Conservation (phyloP, 805 yeast species). For the Candida nonsorbophila region DNA sequence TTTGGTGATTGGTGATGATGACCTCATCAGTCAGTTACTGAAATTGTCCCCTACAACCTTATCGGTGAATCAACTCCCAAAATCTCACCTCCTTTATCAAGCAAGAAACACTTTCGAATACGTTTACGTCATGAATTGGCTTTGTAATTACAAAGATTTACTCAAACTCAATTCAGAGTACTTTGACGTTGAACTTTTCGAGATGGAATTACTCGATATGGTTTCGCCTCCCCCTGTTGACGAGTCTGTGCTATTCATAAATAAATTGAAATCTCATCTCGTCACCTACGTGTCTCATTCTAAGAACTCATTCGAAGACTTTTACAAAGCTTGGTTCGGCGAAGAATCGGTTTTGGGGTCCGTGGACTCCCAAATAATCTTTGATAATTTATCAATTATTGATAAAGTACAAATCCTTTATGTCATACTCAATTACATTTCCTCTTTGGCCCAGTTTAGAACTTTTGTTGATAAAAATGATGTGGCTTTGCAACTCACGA, state of each 20-base stretch:
- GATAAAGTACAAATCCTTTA: slow-evolving; percentile 49
- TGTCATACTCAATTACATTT: slow-evolving; percentile 37
- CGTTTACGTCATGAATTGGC: slow-evolving; percentile 46
- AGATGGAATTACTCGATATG: slow-evolving; percentile 49
- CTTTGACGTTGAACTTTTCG: slow-evolving; percentile 56
- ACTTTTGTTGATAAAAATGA: slow-evolving; percentile 40
- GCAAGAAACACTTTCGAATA: slow-evolving; percentile 17
- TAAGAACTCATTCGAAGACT: slow-evolving; percentile 5
- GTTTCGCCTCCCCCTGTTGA: slow-evolving; percentile 28
- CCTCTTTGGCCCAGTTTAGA: slow-evolving; percentile 42
- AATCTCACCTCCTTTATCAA: slow-evolving; percentile 6
- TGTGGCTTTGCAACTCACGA: slow-evolving; percentile 3
- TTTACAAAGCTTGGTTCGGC: slow-evolving; percentile 5
- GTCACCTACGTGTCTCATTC: slow-evolving; percentile 36
- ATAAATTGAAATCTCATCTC: slow-evolving; percentile 39
- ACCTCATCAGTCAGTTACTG: slow-evolving; percentile 11
- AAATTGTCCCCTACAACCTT: slow-evolving; percentile 16
- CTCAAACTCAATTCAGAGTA: slow-evolving; percentile 46
- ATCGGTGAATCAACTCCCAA: slow-evolving; percentile 11
- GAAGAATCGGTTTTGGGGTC: slow-evolving; percentile 7
- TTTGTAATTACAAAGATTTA: slow-evolving; percentile 47
- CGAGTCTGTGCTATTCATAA: slow-evolving; percentile 30
- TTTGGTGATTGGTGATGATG: slow-evolving; percentile 11
- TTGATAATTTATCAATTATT: slow-evolving; percentile 33
- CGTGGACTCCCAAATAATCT: slow-evolving; percentile 20